Conservation (phyloP, 2,329 filamentous ascomycete genomes). For the Thermomyces lanuginosus region DNA sequence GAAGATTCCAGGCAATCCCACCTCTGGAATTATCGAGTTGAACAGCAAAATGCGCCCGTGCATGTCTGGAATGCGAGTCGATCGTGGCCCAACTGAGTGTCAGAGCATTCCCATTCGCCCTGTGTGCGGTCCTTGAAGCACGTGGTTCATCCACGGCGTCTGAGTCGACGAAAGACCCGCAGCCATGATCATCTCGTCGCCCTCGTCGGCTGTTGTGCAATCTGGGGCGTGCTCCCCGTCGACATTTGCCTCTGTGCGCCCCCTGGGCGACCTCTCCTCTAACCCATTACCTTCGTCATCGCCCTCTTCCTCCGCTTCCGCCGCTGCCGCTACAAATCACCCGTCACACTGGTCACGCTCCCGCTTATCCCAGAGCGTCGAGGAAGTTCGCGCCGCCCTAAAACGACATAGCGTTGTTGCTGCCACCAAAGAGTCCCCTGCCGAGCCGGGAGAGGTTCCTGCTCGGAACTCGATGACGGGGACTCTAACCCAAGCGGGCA, state of each 20-base stretch:
- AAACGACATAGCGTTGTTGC: slow-evolving; percentile 23
- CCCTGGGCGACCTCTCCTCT: no score
- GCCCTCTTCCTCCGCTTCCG: slow-evolving; percentile 8
- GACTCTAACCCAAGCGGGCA: slow-evolving; percentile 18
- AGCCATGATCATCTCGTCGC: slow-evolving; percentile 26
- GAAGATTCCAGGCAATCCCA: no score
- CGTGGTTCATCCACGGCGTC: slow-evolving; percentile 2
- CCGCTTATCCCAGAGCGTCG: slow-evolving; percentile 16
- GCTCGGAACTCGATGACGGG: slow-evolving; percentile 20
- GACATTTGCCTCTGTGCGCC: slow-evolving; percentile 8
- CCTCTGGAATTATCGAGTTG: no score
- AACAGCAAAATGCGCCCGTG: no score
- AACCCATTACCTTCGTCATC: slow-evolving; percentile 5
- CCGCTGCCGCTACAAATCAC: slow-evolving; percentile 6
- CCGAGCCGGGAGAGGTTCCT: slow-evolving; percentile 15
- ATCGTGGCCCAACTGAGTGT: no score
- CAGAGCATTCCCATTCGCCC: slow-evolving; percentile 1
- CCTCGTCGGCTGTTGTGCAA: slow-evolving; percentile 22
- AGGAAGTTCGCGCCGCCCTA: slow-evolving; percentile 25
- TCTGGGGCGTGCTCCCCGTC: slow-evolving; percentile 12
- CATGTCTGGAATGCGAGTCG: no score
- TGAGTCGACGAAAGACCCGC: background rate
- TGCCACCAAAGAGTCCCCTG: slow-evolving; percentile 9
- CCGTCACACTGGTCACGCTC: slow-evolving; percentile 2
- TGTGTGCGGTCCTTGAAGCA: slow-evolving; percentile 2